Evolutionary conservation across 805 yeast genomes (phyloP), one percentile per base, ranked within the genome.

Genomic region (Ogataea paradorogensis): DNA sequence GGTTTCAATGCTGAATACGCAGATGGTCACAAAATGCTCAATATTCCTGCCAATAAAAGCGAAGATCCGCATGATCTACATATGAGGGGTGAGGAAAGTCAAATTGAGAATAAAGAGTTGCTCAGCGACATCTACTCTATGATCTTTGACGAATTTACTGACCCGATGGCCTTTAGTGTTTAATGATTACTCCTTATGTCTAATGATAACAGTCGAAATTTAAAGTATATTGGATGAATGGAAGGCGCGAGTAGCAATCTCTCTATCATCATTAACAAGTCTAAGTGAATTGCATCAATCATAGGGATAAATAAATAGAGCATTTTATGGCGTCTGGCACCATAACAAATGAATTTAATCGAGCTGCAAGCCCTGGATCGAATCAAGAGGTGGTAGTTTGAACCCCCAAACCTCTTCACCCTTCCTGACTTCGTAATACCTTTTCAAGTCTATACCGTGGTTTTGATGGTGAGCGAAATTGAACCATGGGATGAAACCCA

Each of bases 391-490:
- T 58, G 75, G 70, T 5, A 55, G 38, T 10, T 46, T 43, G 47
- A 76, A 70, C 1, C 73, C 76, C 81, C 81, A 76, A 15, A 55
- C 63, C 53, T 75, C 81, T 58, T 76, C 82, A 27, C 82, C 82
- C 18, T 73, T 69, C 55, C 82, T 69, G 37, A 62, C 67, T 57
- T 74, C 79, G 45, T 72, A 71, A 47, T 80, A 82, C 55, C 70
- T 79, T 55, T 71, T 70, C 44, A 82, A 67, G 55, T 81, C 83
- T 43, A 84, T 79, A 18, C 91, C 93, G 62, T 86, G 95, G 67
- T 78, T 81, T 51, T 85, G 88, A 63, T 86, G 95, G 59, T 78
- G 66, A 33, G 80, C 88, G 47, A 84, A 67, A 66, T 87, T 87
- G 70, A 87, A 85, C 87, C 88, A 81, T 16, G 95, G 95, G 53